Evolutionary conservation across 2,329 filamentous ascomycete genomes (phyloP).

Genomic region (Apiospora pterosperma): DNA sequence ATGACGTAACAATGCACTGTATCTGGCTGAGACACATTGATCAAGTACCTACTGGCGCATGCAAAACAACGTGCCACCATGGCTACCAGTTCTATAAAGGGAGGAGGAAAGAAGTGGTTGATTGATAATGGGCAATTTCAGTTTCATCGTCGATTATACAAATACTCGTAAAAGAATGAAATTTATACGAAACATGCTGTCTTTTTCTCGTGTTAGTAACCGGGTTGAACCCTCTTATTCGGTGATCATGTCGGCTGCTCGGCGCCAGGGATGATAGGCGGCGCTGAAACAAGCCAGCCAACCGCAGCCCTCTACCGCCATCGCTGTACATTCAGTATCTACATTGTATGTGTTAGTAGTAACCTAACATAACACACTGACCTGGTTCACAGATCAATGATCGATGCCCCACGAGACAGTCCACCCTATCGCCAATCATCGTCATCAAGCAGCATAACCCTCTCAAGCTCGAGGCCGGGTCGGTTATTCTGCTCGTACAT

Average conservation of each 20-base stretch:
- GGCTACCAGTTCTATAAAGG: not conserved
- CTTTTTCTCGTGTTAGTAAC: not conserved
- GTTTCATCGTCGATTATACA: not conserved
- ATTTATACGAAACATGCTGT: not conserved
- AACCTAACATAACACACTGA: no score
- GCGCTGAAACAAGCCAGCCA: not conserved
- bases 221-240: slow-evolving; percentile 1
- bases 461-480: not conserved
- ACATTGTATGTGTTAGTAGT: no score
- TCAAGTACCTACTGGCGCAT: no score
- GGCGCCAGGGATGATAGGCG: not conserved
- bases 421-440: not conserved
- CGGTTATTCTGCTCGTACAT: not conserved
- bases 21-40: not conserved
- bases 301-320: no score
- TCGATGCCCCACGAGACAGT: not conserved
- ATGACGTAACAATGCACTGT: not conserved
- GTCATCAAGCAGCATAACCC: not conserved
- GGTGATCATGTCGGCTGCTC: not conserved
- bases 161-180: not conserved
- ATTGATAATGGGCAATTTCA: not conserved
- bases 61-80: not conserved
- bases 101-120: not conserved
- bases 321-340: no score
- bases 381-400: not conserved